Percentiles rank a stretch among this genome's conserved stretches.
Evolutionary conservation across 371 early-diverging fungal species (phyloP).

Genomic region (Haplosporangium sp.): DNA sequence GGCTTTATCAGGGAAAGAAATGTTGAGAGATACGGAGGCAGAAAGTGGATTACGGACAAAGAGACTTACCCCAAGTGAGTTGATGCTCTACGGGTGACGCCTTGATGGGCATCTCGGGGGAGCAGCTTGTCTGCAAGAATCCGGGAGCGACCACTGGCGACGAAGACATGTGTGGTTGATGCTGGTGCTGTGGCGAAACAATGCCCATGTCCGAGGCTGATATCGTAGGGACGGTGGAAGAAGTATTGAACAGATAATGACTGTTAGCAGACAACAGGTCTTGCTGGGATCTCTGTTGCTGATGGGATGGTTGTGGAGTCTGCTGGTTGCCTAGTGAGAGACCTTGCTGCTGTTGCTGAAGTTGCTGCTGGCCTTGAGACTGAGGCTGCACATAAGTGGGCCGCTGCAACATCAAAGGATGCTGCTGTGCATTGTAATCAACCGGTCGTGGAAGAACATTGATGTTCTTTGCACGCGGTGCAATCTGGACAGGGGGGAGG

Average conservation of each 20-base stretch:
- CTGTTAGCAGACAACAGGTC: constrained; percentile 8
- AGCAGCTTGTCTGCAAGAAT: constrained; percentile 31
- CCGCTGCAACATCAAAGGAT: constrained; percentile 10
- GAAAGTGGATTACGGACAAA: not conserved
- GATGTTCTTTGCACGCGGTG: constrained; percentile 37
- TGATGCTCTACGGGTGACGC: constrained; percentile 42
- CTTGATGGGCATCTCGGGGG: constrained; percentile 50
- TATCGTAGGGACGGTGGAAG: constrained; percentile 23
- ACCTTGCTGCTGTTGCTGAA: constrained; percentile 22
- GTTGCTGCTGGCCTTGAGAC: constrained; percentile 28
- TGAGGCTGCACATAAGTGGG: constrained; percentile 16
- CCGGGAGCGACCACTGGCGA: constrained; percentile 19
- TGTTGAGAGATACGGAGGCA: not conserved
- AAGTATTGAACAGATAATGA: constrained; percentile 24
- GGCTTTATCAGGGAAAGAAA: not conserved
- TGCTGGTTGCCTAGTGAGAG: constrained; percentile 3
- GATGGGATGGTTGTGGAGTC: constrained; percentile 15
- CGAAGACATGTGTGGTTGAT: constrained; percentile 6
- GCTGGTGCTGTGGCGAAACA: constrained; percentile 13
- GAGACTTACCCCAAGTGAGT: constrained; percentile 44
- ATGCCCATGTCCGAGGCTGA: constrained; percentile 13
- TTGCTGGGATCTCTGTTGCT: constrained; percentile 14
- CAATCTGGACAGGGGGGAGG: constrained; percentile 41
- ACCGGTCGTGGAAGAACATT: constrained; percentile 23
- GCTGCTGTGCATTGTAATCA: constrained; percentile 30